These are phyloP conservation scores for Rosellinia necatrix DNA, from an alignment of 2,329 filamentous ascomycete species.

Conservation along the genomic window DNA sequence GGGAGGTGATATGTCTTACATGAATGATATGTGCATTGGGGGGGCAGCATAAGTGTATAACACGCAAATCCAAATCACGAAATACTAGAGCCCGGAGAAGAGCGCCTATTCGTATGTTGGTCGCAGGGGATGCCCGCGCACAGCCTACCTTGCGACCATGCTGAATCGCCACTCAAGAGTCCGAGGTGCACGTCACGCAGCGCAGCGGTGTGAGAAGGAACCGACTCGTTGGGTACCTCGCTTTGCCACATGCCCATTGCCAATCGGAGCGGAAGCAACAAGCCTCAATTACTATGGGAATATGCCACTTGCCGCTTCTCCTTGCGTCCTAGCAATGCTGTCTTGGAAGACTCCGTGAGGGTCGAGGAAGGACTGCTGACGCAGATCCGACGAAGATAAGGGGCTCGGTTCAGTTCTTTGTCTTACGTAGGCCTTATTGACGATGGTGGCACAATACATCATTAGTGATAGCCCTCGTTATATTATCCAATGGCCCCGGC, in stretches of 20 bases:
- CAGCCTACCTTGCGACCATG: slow-evolving; percentile 16
- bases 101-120: too few relatives aligned
- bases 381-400: slow-evolving; percentile 14
- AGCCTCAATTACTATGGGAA: too few relatives aligned
- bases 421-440: slow-evolving; percentile 5
- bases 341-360: neutral
- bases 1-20: slow-evolving; percentile 26
- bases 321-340: too few relatives aligned
- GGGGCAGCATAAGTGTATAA: neutral
- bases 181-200: slow-evolving; percentile 15
- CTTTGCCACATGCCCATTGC: slow-evolving; percentile 7
- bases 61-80: too few relatives aligned
- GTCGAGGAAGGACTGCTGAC: neutral
- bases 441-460: slow-evolving; percentile 12
- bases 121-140: slow-evolving; percentile 2
- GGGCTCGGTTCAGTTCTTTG: slow-evolving; percentile 11
- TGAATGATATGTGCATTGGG: neutral
- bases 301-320: too few relatives aligned
- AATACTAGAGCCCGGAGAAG: too few relatives aligned
- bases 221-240: neutral
- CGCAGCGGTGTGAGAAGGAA: slow-evolving; percentile 9
- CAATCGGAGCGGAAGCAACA: too few relatives aligned
- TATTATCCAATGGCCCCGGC: neutral
- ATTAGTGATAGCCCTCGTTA: neutral
- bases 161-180: slow-evolving; percentile 5